Evolutionary conservation across 1,139 yeast genomes (phyloP), one percentile per base, ranked within the genome.

Genomic region (Taphrina sp.): DNA sequence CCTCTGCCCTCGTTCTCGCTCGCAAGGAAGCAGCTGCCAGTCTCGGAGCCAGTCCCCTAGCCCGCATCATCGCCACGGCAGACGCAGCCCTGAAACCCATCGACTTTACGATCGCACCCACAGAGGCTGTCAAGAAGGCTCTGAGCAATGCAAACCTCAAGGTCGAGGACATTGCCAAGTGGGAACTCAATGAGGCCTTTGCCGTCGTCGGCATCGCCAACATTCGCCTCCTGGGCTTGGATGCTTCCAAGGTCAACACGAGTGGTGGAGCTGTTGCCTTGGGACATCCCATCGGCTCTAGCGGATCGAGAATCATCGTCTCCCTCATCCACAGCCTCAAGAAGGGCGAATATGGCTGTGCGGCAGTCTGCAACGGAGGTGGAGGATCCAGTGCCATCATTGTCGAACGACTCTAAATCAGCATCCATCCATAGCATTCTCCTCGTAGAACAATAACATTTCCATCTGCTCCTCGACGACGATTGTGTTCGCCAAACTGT

Each of bases 191-290:
- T 72, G 96, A 89, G 75, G 96, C 96, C 17, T 89, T 89, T 72
- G 78, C 96, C 12, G 96, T 87, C 57, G 96, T 89, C 60, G 95
- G 95, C 57, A 70, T 89, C 63, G 95, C 95, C 60, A 89, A 89
- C 73, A 78, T 85, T 62, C 77, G 82, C 5, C 8, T 72, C 72
- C 77, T 85, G 60, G 75, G 76, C 61, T 72, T 89, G 58, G 83
- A 84, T 61, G 74, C 76, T 24, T 76, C 79, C 53, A 88, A 85
- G 73, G 81, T 89, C 59, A 89, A 89, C 68, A 89, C 81, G 59
- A 85, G 85, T 69, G 97, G 97, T 70, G 97, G 96, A 70, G 96
- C 96, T 37, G 96, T 89, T 61, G 96, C 96, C 39, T 72, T 89
- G 62, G 96, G 96, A 46, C 96, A 89, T 70, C 96, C 97, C 66